phyloP scores from a whole-genome alignment of 768 basidiomycete species.

The Pleurotus sapidus region DNA sequence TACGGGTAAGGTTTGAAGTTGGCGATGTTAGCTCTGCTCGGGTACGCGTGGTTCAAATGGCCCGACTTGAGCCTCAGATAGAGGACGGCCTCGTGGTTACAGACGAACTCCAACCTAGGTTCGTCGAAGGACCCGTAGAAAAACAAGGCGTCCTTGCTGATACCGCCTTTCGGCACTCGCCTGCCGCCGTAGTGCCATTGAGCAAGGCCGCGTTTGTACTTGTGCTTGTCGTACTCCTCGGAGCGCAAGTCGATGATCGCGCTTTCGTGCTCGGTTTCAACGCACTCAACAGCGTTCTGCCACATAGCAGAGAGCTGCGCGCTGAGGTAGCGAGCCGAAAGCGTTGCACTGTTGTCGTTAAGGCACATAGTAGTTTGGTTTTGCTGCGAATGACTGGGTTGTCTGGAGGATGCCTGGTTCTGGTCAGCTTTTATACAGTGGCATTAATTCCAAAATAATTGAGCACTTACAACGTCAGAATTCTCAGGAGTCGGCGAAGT shows the following conservation, averaged over 20 bases:
- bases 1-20: conserved; percentile 7
- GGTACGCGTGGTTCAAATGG: conserved; percentile 13
- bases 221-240: not conserved
- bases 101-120: conserved; percentile 17
- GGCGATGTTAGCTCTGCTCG: not conserved
- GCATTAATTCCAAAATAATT: no score
- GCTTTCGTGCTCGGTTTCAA: conserved; percentile 6
- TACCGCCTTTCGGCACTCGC: conserved; percentile 7
- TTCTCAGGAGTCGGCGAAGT: no score
- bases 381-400: not conserved
- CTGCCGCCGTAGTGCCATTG: conserved; percentile 8
- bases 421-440: no score
- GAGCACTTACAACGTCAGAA: no score
- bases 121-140: conserved; percentile 15
- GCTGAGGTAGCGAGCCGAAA: conserved; percentile 12
- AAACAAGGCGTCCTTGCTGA: conserved; percentile 10
- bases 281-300: conserved; percentile 13
- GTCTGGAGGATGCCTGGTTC: no score
- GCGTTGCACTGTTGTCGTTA: conserved; percentile 7
- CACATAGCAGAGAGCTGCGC: conserved; percentile 13
- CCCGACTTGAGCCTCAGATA: conserved; percentile 13
- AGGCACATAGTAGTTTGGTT: not conserved
- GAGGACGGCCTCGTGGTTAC: conserved; percentile 19
- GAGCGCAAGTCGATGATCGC: conserved; percentile 1
- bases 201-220: conserved; percentile 11